Conservation (phyloP, 2,329 filamentous ascomycete species). For the Xylaria polymorpha region DNA sequence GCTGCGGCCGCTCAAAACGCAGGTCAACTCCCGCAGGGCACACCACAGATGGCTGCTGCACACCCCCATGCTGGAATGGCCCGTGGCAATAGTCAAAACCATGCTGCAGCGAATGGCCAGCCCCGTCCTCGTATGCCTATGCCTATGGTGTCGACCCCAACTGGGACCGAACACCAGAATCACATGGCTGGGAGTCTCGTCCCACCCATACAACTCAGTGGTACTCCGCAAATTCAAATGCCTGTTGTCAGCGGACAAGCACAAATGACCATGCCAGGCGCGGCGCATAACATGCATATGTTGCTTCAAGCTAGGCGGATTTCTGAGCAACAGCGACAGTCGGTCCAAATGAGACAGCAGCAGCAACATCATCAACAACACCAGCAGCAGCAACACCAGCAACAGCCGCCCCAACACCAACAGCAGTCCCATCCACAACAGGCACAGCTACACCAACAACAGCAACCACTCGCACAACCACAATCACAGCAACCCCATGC, state of each 20-base stretch:
- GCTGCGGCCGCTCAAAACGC: slow-evolving; percentile 55
- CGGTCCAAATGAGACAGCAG: slow-evolving; percentile 58
- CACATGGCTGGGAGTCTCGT: slow-evolving; percentile 64
- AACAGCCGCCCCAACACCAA: slow-evolving; percentile 48
- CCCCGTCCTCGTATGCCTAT: slow-evolving; percentile 64
- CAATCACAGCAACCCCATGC: slow-evolving; percentile 46
- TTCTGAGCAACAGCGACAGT: slow-evolving; percentile 71
- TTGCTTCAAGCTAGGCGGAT: slow-evolving; percentile 74
- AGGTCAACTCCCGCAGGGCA: slow-evolving; percentile 52
- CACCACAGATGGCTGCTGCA: slow-evolving; percentile 50
- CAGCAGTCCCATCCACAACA: slow-evolving; percentile 37
- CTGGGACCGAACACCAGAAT: slow-evolving; percentile 60
- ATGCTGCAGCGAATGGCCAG: slow-evolving; percentile 60
- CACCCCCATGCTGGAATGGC: slow-evolving; percentile 52
- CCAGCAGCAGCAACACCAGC: slow-evolving; percentile 52
- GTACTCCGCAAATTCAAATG: slow-evolving; percentile 76
- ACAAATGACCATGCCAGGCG: slow-evolving; percentile 66
- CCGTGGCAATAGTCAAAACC: slow-evolving; percentile 58
- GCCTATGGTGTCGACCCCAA: slow-evolving; percentile 59
- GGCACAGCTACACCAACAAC: slow-evolving; percentile 31
- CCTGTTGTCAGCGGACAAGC: slow-evolving; percentile 69
- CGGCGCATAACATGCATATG: slow-evolving; percentile 63
- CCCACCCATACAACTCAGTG: slow-evolving; percentile 70
- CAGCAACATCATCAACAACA: slow-evolving; percentile 55
- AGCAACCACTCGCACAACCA: slow-evolving; percentile 38